Evolutionary conservation across 495 filamentous ascomycete species (phyloP), one percentile per base, ranked within the genome.

Genomic region (Chaetomium tenue): DNA sequence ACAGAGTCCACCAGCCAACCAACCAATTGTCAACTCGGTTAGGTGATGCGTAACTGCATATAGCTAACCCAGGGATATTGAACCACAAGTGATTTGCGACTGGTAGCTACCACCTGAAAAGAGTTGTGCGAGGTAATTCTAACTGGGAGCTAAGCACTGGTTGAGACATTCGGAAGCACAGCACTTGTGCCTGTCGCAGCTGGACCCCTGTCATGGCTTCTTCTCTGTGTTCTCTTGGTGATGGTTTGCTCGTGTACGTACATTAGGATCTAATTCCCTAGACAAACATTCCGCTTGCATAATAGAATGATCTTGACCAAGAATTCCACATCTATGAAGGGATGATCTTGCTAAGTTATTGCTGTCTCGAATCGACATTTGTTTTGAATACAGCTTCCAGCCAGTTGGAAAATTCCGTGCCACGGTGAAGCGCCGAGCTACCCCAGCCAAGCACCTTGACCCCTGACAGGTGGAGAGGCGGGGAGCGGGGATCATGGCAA

Each of bases 401-500:
- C 6, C 7, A 33, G 3, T 3, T 37, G 9, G 33, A 37, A 8
- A 37, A 6, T 8, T 16, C 40, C 40, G 40, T 44, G 40, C 40
- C 40, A 18, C 18, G 33, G 33, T 12, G 33, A 37, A 8, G 33
- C 33, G 33, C 33, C 33, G 33, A 37, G 33, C 33, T 37, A 9
- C 33, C 33, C 33, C 33, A 37, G 33, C 33, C 5, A 37, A 7
- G 33, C 40, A 8, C 3, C 58, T 7, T 39, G 9, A 39, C 58
- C 58, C 58, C 44, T 60, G 58, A 25, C 57, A 47, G 40, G 42
- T 30, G 44, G 57, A 26, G 33, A 39, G n/a, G 46, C 46, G 28
- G 58, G 58, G 30, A 60, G 57, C 57, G 57, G 42, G 55, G 55
- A 23, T 42, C 54, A 39, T 59, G 57, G 12, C 40, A 23, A 46